These are phyloP conservation scores for Rhizophagus prolifer DNA, from an alignment of 192 early-diverging fungal genomes.

Conservation along the genomic window DNA sequence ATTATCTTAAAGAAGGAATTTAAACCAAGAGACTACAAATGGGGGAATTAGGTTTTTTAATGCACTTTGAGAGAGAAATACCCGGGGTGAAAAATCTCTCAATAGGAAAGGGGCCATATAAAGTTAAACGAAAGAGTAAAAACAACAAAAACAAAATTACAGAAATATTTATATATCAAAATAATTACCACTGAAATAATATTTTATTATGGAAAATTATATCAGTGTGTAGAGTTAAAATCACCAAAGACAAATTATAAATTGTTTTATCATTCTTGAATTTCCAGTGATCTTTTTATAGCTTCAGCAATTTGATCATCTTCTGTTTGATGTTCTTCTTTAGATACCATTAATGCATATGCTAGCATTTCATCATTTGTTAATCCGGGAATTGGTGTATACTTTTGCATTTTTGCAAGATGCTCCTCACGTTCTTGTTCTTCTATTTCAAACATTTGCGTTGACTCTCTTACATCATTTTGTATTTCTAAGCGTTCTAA, in stretches of 20 bases:
- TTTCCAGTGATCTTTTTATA: background rate
- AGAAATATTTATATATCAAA: too few relatives aligned
- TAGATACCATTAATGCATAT: slow-evolving; percentile 14
- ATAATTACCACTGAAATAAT: too few relatives aligned
- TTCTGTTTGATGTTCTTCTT: background rate
- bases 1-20: background rate
- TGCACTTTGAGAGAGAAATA: too few relatives aligned
- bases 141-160: too few relatives aligned
- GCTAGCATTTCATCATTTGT: slow-evolving; percentile 14
- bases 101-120: too few relatives aligned
- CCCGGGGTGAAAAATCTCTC: too few relatives aligned
- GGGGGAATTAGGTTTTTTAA: too few relatives aligned
- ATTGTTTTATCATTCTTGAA: background rate
- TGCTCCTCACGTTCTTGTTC: background rate
- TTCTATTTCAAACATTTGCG: slow-evolving; percentile 1
- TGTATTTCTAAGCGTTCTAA: slow-evolving; percentile 9
- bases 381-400: background rate
- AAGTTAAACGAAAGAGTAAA: too few relatives aligned
- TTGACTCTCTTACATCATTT: slow-evolving; percentile 5
- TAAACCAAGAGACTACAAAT: too few relatives aligned
- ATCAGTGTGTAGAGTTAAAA: too few relatives aligned
- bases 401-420: background rate
- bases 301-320: slow-evolving; percentile 2
- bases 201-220: too few relatives aligned
- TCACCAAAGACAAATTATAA: too few relatives aligned